Conservation (phyloP, 2,329 filamentous ascomycete species). For the Colletotrichum cuscutae region DNA sequence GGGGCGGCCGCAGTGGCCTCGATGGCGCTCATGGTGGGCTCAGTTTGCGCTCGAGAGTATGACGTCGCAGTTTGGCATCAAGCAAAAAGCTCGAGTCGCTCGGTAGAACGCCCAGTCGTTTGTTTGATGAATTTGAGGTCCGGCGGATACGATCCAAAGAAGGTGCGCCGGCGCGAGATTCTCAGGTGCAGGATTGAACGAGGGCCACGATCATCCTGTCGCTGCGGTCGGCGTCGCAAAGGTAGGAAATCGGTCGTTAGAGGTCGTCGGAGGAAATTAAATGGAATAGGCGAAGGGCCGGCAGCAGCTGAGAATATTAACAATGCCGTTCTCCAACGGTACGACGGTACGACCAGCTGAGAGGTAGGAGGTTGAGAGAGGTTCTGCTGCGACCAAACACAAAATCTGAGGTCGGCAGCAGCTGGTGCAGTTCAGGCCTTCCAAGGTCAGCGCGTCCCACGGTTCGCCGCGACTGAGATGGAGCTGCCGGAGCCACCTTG, state of each 20-base stretch:
- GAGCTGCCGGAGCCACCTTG: conserved; percentile 31
- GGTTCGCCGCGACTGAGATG: conserved; percentile 32
- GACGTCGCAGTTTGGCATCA: conserved; percentile 17
- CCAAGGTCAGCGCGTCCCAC: conserved; percentile 32
- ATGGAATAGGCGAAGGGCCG: not conserved
- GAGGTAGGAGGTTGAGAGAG: not conserved
- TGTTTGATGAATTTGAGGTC: not conserved
- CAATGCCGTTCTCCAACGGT: not conserved
- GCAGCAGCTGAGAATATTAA: not conserved
- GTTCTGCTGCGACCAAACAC: conserved; percentile 24
- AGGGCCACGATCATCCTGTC: conserved; percentile 31
- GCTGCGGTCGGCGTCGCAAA: conserved; percentile 17
- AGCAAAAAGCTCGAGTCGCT: conserved; percentile 3
- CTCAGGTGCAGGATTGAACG: conserved; percentile 26
- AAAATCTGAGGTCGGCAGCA: conserved; percentile 29
- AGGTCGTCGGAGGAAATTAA: not conserved
- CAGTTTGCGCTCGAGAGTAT: conserved; percentile 20
- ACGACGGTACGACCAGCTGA: not conserved
- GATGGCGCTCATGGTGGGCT: conserved; percentile 30
- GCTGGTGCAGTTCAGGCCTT: conserved; percentile 25
- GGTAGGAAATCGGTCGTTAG: conserved; percentile 10
- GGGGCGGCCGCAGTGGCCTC: conserved; percentile 19
- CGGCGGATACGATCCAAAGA: conserved; percentile 16
- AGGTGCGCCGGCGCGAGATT: conserved; percentile 32
- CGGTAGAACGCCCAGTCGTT: not conserved